A percentile compares a stretch with the other conserved stretches of the same genome.
Evolutionary conservation across 1,284 basidiomycete genomes (phyloP).

Genomic region (Cutaneotrichosporon cutaneum): DNA sequence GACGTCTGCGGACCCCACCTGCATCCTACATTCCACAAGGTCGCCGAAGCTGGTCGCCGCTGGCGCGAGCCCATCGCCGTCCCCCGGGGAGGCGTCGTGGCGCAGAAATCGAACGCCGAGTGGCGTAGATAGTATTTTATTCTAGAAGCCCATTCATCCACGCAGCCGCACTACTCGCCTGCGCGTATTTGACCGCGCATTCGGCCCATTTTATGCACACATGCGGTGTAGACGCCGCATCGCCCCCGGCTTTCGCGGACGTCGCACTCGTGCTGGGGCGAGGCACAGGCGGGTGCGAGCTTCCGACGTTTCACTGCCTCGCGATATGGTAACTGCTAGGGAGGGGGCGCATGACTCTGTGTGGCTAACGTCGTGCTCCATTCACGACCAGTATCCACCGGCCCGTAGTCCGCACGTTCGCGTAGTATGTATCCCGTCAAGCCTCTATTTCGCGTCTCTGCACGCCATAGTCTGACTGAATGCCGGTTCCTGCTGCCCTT

Average conservation of each 20-base stretch:
- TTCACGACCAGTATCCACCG: no score
- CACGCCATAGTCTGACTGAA: no score
- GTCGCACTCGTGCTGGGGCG: background rate
- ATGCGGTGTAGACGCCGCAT: background rate
- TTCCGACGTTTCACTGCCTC: background rate
- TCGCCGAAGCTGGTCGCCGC: background rate
- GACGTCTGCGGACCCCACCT: background rate
- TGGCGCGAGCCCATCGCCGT: background rate
- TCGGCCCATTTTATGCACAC: background rate
- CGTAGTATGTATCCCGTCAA: no score
- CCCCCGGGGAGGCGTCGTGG: background rate
- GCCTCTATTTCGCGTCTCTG: no score
- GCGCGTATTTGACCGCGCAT: background rate
- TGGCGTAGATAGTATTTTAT: background rate
- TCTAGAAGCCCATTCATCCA: background rate
- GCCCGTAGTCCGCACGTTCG: no score
- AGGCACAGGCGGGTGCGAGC: background rate
- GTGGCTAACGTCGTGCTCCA: no score
- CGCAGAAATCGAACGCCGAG: no score
- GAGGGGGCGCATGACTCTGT: no score
- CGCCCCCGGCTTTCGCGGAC: background rate
- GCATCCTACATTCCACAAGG: background rate
- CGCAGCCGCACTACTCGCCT: background rate
- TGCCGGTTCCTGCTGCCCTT: no score
- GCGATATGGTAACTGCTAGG: no score